Base-by-base conservation (phyloP, 169 alveolate genomes). In the Plasmodium ovale region DNA sequence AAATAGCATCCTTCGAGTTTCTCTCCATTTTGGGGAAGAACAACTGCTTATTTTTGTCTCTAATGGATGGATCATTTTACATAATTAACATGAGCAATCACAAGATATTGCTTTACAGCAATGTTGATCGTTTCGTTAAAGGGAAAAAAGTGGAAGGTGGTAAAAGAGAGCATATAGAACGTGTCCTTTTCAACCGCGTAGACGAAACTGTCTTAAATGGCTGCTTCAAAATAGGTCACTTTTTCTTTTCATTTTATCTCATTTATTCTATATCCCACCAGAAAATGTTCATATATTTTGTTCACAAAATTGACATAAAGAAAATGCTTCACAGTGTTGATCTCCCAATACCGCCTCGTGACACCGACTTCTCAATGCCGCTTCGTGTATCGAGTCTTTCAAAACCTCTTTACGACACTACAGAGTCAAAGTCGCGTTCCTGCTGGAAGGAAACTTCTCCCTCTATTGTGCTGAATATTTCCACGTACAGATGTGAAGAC, bases 121-220 rank as follows among this genome's bases (percentile, higher is more conserved):
- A 67, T 0, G 9, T 60, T 23, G 33, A 37, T 6, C 49, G 10
- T 14, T 35, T n/a, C 37, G 19, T 21, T 1, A 25, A 53, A 9
- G 21, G 21, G 19, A 58, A 37, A 59, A 19, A 49, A 3, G 21
- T 0, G 1, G 9, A 19, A 37, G 51, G 51, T 0, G 9, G 0
- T 5, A 12, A 2, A 2, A 51, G 37, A 68, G 21, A 51, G 16
- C 25, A 53, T 16, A 77, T 77, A 27, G 77, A 77, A 23, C 47
- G 51, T 35, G 67, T 56, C 23, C 2, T 60, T 53, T 77, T 77
- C 37, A 77, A 77, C 21, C 59, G 62, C 37, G 23, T 77, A n/a
- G 44, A 77, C 25, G 88, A 77, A 16, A n/a, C 59, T 53, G 54
- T 77, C 4, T 47, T 39, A 6, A 77, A 77, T 62, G 88, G 88